Conservation (phyloP, 148 eudicot genomes). For the Diospyros kaki region DNA sequence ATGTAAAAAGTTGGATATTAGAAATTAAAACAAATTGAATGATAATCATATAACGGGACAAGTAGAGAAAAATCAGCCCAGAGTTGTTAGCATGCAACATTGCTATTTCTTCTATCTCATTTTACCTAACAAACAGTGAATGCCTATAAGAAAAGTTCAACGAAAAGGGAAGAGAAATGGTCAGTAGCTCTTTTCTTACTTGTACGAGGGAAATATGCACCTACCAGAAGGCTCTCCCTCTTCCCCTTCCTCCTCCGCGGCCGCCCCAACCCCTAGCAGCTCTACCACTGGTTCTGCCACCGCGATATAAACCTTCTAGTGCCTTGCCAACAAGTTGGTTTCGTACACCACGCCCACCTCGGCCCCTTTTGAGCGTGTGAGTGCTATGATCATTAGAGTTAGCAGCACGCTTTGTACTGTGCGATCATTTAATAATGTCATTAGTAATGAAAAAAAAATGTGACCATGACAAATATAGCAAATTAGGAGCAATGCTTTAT, state of each 20-base stretch:
- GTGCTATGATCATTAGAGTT: conserved; percentile 49
- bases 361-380: conserved; percentile 52
- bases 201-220: background rate
- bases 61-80: background rate
- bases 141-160: conserved; percentile 6
- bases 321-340: conserved; percentile 72
- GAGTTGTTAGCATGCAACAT: background rate
- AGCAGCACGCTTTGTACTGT: conserved; percentile 55
- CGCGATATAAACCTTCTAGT: conserved; percentile 46
- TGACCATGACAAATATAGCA: too few relatives aligned
- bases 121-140: background rate
- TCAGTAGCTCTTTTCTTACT: background rate
- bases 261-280: conserved; percentile 53
- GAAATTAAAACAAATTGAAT: too few relatives aligned
- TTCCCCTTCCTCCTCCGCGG: conserved; percentile 67
- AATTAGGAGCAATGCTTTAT: background rate
- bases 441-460: background rate
- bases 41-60: too few relatives aligned
- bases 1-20: too few relatives aligned
- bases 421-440: background rate
- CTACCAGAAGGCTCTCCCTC: too few relatives aligned
- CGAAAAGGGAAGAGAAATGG: background rate
- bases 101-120: background rate
- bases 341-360: conserved; percentile 59
- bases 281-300: conserved; percentile 18